Evolutionary conservation across 2,329 filamentous ascomycete species (phyloP).

Genomic region (Trichoderma breve): DNA sequence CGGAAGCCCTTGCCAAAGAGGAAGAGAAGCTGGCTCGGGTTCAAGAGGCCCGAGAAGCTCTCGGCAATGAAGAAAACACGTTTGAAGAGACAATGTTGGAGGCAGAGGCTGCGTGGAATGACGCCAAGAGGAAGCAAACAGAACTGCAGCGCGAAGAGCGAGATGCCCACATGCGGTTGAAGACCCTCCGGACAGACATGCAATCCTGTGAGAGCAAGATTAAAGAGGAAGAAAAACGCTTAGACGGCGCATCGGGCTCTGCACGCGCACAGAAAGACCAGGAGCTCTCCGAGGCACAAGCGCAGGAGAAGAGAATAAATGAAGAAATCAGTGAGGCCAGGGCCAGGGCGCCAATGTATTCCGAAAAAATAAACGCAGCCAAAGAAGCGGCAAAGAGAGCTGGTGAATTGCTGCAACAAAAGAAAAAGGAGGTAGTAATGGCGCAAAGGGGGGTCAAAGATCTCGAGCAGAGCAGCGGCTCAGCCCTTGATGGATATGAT

Average conservation of each 20-base stretch:
- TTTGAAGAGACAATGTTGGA: constrained; percentile 44
- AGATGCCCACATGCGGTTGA: constrained; percentile 59
- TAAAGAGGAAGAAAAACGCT: constrained; percentile 55
- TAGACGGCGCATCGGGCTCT: constrained; percentile 69
- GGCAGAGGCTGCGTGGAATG: constrained; percentile 52
- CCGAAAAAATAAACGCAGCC: constrained; percentile 34
- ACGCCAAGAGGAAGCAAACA: constrained; percentile 52
- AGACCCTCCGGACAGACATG: constrained; percentile 48
- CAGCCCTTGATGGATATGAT: constrained; percentile 64
- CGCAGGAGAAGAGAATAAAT: constrained; percentile 29
- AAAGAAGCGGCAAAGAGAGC: constrained; percentile 33
- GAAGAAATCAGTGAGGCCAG: constrained; percentile 31
- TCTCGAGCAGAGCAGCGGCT: constrained; percentile 57
- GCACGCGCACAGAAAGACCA: constrained; percentile 62
- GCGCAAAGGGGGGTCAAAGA: constrained; percentile 45
- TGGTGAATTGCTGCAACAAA: constrained; percentile 38
- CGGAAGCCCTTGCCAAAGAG: constrained; percentile 47
- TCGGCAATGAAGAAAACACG: constrained; percentile 47
- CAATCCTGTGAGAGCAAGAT: constrained; percentile 49
- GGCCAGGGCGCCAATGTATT: constrained; percentile 35
- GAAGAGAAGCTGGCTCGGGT: constrained; percentile 45
- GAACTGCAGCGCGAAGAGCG: constrained; percentile 63
- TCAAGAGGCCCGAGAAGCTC: constrained; percentile 39
- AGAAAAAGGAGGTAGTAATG: constrained; percentile 53
- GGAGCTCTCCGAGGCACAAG: constrained; percentile 40